Percentiles rank a stretch among this genome's conserved stretches.
These are phyloP conservation scores for Avena insularis DNA, from an alignment of 176 grass and related monocot genomes.

Conservation along the genomic window DNA sequence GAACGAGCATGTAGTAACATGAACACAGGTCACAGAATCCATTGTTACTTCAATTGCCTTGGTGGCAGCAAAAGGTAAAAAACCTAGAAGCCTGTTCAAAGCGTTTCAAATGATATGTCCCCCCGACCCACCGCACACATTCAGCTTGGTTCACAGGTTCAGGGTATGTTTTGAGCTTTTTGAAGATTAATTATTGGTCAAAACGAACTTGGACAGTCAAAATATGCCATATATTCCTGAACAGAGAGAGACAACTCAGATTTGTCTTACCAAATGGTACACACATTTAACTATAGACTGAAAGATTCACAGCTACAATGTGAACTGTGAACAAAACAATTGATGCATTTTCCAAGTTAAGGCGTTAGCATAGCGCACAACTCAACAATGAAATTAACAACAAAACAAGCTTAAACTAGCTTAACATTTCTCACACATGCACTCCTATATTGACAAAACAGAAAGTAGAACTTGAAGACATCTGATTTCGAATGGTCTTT, in stretches of 20 bases:
- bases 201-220: too few species aligned
- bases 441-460: slow-evolving; percentile 61
- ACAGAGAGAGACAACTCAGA: background rate
- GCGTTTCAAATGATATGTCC: too few species aligned
- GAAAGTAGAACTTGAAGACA: slow-evolving; percentile 42
- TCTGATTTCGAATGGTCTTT: slow-evolving; percentile 35
- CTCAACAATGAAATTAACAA: slow-evolving; percentile 45
- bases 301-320: background rate
- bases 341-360: slow-evolving; percentile 48
- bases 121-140: too few species aligned
- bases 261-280: slow-evolving; percentile 2
- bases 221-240: too few species aligned
- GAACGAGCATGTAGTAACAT: too few species aligned
- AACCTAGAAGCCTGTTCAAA: too few species aligned
- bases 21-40: too few species aligned
- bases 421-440: slow-evolving; percentile 43
- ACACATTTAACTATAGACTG: slow-evolving; percentile 17
- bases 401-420: slow-evolving; percentile 51
- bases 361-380: slow-evolving; percentile 26
- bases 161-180: too few species aligned
- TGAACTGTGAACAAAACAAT: slow-evolving; percentile 31
- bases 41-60: too few species aligned
- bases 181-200: too few species aligned
- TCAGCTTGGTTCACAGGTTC: too few species aligned
- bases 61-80: too few species aligned